Evolutionary conservation across 345 rosid genomes (phyloP).

Genomic region (Populus alba): DNA sequence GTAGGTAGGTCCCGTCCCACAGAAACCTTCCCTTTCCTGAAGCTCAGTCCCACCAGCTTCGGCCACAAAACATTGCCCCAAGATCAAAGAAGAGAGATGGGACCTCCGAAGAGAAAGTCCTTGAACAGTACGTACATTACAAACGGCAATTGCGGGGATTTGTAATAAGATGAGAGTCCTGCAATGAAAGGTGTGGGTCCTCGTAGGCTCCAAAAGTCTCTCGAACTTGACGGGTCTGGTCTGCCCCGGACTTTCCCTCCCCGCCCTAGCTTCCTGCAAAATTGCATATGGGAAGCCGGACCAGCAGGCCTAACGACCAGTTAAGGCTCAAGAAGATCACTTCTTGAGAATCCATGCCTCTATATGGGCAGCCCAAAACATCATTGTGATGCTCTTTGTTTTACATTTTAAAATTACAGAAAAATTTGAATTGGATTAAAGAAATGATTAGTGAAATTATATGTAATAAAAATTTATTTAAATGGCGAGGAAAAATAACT

Average conservation of each 20-base stretch:
- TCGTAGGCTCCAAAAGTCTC: neutral
- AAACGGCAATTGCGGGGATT: slow-evolving; percentile 14
- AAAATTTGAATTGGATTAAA: no score
- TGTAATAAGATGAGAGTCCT: no score
- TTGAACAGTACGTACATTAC: neutral
- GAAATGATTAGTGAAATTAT: no score
- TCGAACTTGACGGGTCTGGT: neutral
- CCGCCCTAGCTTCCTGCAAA: neutral
- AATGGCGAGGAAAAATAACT: no score
- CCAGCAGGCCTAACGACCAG: neutral
- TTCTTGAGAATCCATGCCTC: neutral
- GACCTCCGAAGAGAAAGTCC: neutral
- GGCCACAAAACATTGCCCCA: neutral
- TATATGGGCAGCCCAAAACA: neutral
- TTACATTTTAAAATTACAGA: no score
- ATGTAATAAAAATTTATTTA: no score
- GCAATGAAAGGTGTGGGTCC: neutral
- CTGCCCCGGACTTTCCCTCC: no score
- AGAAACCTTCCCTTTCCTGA: neutral
- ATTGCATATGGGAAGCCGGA: neutral
- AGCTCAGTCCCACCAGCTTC: neutral
- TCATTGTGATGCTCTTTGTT: neutral
- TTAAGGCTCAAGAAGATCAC: neutral
- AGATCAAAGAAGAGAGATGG: neutral
- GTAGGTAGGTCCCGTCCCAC: neutral